Base-by-base conservation (phyloP, 1,139 yeast genomes). In the Pichia sp. region DNA sequence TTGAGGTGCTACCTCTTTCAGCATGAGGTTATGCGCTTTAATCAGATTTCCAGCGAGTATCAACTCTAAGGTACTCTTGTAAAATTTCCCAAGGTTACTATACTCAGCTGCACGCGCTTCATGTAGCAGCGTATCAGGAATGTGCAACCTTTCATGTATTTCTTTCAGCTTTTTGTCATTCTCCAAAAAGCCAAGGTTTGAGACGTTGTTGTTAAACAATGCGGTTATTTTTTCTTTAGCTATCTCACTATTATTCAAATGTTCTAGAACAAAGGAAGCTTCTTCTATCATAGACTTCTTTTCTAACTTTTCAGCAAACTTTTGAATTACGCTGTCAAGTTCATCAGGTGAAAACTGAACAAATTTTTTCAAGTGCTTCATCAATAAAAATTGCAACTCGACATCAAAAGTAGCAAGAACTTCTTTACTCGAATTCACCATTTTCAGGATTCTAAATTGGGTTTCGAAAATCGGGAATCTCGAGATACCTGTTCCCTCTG, bases 1-100 rank as follows among this genome's bases (percentile, higher is more conserved):
- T 47, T 69, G 64, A 8, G 98, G 97, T 0, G 93, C 97, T 42
- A 90, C 85, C 15, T 75, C 68, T 3, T 72, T 64, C 2, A 82
- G 65, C 4, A 88, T 72, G 0, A 81, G 73, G 1, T 71, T 68
- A 62, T 88, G 95, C 0, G 96, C 96, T 47, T 80, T 82, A 1
- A 72, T 74, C 75, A 81, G 81, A 50, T 78, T 68, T 15, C 72
- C 73, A 0, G 96, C 96, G n/a, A 74, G 75, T 2, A 89, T 69
- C 50, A 87, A 77, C 26, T 84, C 80, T 49, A 77, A 74, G 2
- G 85, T 81, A 60, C 90, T 92, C 8, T 77, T 74, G 72, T 84
- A 75, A 60, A 73, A 77, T 52, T 86, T 79, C 2, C 78, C 79
- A n/a, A 61, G 54, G 51, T 73, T 72, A 50, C 77, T 72, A 48